Conservation (phyloP, 176 grass and related monocot species). For the Triticum timopheevii region DNA sequence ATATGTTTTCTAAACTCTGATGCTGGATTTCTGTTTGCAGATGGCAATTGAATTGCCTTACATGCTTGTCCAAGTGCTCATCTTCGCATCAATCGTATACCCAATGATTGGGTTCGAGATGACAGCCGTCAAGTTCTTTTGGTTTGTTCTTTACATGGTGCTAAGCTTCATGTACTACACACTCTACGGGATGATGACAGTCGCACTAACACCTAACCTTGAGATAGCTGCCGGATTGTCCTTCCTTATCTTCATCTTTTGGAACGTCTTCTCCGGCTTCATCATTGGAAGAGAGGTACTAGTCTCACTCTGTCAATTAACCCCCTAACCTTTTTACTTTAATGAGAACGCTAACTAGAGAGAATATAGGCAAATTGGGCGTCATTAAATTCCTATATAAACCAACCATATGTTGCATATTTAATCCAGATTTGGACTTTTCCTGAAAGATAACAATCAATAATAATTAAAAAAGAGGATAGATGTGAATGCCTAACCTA, state of each 20-base stretch:
- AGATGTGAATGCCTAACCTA: slow-evolving; percentile 1
- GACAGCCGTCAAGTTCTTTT: slow-evolving; percentile 47
- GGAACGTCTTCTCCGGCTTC: slow-evolving; percentile 79
- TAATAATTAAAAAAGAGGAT: not conserved
- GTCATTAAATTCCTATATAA: not conserved
- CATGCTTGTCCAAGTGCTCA: slow-evolving; percentile 59
- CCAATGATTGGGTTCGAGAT: slow-evolving; percentile 72
- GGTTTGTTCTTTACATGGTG: slow-evolving; percentile 65
- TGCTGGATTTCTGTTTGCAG: slow-evolving; percentile 26
- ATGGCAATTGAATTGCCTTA: slow-evolving; percentile 56
- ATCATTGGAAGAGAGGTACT: slow-evolving; percentile 62
- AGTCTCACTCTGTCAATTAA: not conserved
- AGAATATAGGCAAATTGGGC: not conserved
- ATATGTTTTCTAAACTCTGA: not conserved
- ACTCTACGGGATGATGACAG: slow-evolving; percentile 78
- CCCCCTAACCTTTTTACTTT: not conserved
- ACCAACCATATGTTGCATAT: not conserved
- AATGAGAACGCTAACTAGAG: not conserved
- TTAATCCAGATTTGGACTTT: not conserved
- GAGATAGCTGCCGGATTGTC: slow-evolving; percentile 70
- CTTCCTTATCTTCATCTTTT: slow-evolving; percentile 72
- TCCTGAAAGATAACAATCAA: not conserved
- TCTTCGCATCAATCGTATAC: slow-evolving; percentile 54
- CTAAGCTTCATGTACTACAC: slow-evolving; percentile 74
- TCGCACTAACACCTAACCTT: slow-evolving; percentile 65